A percentile compares a stretch with the other conserved stretches of the same genome.
These are phyloP conservation scores for Boletus sp. DNA, from an alignment of 768 basidiomycete species.

Conservation along the genomic window DNA sequence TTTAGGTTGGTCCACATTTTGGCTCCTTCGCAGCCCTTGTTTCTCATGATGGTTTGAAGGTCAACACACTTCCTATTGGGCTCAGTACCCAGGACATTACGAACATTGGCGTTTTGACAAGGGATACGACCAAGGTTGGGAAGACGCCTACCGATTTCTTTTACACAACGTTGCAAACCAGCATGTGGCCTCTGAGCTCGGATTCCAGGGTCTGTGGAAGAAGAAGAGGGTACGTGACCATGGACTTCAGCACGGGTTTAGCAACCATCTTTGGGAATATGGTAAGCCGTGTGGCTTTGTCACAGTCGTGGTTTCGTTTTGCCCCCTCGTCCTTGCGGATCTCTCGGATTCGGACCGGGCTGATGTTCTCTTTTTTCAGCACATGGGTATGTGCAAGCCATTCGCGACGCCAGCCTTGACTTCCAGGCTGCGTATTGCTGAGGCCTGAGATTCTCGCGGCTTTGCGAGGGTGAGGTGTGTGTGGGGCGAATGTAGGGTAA, in stretches of 20 bases:
- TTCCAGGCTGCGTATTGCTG: conserved; percentile 34
- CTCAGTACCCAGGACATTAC: conserved; percentile 52
- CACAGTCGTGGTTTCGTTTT: not conserved
- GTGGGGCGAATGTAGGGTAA: not conserved
- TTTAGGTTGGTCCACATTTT: conserved; percentile 24
- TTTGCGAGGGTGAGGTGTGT: not conserved
- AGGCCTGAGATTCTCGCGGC: not conserved
- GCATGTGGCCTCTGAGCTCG: conserved; percentile 49
- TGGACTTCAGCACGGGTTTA: conserved; percentile 36
- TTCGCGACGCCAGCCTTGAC: conserved; percentile 39
- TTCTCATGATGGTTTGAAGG: conserved; percentile 26
- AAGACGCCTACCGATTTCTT: conserved; percentile 62
- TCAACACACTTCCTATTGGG: conserved; percentile 40
- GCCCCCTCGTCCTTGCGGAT: not conserved
- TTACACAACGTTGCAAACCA: conserved; percentile 14
- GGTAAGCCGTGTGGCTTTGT: conserved; percentile 34
- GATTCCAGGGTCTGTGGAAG: conserved; percentile 63
- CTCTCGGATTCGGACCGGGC: not conserved
- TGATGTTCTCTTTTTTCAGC: conserved; percentile 33
- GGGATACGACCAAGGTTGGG: conserved; percentile 71
- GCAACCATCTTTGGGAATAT: conserved; percentile 61
- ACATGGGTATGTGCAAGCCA: conserved; percentile 62
- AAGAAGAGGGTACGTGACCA: conserved; percentile 44
- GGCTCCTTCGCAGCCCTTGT: conserved; percentile 14
- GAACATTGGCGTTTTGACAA: conserved; percentile 65